These are phyloP conservation scores for Firmiana major DNA, from an alignment of 345 rosid genomes.

Conservation along the genomic window DNA sequence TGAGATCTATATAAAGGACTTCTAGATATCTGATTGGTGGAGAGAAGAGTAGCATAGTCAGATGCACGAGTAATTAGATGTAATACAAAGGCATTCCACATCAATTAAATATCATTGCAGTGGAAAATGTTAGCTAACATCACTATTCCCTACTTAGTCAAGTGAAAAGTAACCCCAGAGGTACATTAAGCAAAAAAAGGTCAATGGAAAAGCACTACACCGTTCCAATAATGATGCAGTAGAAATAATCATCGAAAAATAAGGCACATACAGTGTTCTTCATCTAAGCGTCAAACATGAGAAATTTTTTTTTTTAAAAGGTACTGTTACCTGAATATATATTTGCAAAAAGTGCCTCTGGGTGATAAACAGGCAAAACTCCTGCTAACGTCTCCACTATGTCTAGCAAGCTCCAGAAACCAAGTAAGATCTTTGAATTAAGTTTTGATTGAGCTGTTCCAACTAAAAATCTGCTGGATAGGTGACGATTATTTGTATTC, in stretches of 20 bases:
- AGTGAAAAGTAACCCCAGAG: background rate
- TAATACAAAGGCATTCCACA: background rate
- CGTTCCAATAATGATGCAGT: background rate
- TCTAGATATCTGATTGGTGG: background rate
- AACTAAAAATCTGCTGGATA: slow-evolving; percentile 26
- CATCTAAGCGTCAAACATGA: background rate
- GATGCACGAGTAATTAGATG: background rate
- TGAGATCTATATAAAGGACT: background rate
- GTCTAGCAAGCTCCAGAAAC: slow-evolving; percentile 49
- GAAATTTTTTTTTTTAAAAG: too few species aligned
- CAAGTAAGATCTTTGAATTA: slow-evolving; percentile 29
- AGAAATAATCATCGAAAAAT: background rate
- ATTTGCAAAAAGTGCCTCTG: slow-evolving; percentile 64
- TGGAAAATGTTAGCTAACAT: background rate
- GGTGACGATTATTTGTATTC: slow-evolving; percentile 24
- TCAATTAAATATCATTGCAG: background rate
- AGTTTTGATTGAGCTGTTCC: slow-evolving; percentile 26
- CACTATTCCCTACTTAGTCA: background rate
- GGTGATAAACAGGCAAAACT: slow-evolving; percentile 68
- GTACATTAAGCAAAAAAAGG: background rate
- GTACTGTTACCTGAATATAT: slow-evolving; percentile 64
- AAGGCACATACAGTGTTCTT: background rate
- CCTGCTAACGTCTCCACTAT: slow-evolving; percentile 53
- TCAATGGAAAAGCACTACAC: background rate
- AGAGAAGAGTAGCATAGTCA: background rate